These are phyloP conservation scores for Pinus taeda DNA, from an alignment of 75 land plant genomes.

Conservation along the genomic window DNA sequence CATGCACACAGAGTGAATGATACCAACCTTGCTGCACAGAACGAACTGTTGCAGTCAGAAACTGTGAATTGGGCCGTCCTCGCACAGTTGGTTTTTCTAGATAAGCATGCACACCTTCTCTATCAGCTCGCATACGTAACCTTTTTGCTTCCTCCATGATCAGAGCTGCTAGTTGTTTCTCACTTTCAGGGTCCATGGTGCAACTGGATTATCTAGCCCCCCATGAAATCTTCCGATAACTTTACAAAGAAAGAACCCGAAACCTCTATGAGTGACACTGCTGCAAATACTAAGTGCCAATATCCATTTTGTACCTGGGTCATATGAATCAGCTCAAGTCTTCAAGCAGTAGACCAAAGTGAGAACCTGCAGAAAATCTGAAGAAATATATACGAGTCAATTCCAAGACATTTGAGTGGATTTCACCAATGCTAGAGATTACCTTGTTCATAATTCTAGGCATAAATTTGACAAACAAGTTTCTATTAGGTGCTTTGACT, in stretches of 20 bases:
- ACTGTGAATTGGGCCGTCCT: conserved; percentile 85
- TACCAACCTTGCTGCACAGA: conserved; percentile 82
- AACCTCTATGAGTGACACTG: not conserved
- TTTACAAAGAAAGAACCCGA: not conserved
- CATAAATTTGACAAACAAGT: no score
- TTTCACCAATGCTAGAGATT: no score
- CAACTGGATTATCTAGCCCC: not conserved
- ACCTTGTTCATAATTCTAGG: no score
- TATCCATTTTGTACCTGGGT: not conserved
- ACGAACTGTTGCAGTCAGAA: conserved; percentile 92
- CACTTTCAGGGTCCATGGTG: conserved; percentile 70
- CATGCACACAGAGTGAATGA: not conserved
- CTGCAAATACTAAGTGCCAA: not conserved
- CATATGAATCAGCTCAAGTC: not conserved
- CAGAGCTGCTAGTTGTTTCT: conserved; percentile 76
- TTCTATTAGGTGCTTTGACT: no score
- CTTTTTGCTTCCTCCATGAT: conserved; percentile 86
- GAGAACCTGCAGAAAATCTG: no score
- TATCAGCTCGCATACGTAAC: conserved; percentile 68
- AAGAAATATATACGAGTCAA: no score
- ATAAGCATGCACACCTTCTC: conserved; percentile 82
- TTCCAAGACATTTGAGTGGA: no score
- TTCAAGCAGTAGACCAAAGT: not conserved
- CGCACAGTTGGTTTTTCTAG: conserved; percentile 65
- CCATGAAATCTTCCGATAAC: not conserved